Evolutionary conservation across 495 filamentous ascomycete genomes (phyloP).

Genomic region (Polyplosphaeria fusca): DNA sequence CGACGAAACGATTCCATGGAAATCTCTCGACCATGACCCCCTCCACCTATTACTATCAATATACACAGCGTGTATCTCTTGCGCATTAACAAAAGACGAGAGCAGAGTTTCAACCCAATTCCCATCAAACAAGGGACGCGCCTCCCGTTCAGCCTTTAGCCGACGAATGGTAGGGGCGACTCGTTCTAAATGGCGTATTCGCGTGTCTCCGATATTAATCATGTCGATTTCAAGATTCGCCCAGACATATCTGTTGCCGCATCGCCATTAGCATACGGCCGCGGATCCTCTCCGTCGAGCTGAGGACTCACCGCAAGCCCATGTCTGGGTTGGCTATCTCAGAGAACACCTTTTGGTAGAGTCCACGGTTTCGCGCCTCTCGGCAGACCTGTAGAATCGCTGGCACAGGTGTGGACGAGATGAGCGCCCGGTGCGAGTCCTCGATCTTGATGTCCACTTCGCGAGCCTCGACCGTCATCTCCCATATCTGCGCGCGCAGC

Average conservation of each 20-base stretch:
- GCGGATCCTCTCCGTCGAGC: too few relatives aligned
- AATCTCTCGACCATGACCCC: background rate
- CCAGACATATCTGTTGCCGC: too few relatives aligned
- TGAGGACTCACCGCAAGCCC: too few relatives aligned
- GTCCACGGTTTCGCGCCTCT: slow-evolving; percentile 5
- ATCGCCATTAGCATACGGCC: too few relatives aligned
- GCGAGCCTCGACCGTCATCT: slow-evolving; percentile 14
- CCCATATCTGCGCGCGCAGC: slow-evolving; percentile 7
- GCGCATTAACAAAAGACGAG: slow-evolving; percentile 3
- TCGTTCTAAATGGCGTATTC: background rate
- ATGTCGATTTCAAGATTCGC: slow-evolving; percentile 9
- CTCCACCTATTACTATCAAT: background rate
- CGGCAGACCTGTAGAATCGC: slow-evolving; percentile 7
- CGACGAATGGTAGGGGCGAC: background rate
- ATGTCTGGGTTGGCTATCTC: too few relatives aligned
- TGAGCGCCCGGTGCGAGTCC: background rate
- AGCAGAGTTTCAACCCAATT: background rate
- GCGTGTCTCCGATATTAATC: background rate
- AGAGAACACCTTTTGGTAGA: slow-evolving; percentile 12
- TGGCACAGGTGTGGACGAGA: slow-evolving; percentile 8
- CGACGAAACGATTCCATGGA: background rate
- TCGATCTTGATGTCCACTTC: background rate
- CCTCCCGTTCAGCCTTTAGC: slow-evolving; percentile 4
- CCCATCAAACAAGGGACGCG: background rate
- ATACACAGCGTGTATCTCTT: slow-evolving; percentile 10